Evolutionary conservation across 139 green algal genomes (phyloP).

Genomic region (Astrephomene gubernaculifera): DNA sequence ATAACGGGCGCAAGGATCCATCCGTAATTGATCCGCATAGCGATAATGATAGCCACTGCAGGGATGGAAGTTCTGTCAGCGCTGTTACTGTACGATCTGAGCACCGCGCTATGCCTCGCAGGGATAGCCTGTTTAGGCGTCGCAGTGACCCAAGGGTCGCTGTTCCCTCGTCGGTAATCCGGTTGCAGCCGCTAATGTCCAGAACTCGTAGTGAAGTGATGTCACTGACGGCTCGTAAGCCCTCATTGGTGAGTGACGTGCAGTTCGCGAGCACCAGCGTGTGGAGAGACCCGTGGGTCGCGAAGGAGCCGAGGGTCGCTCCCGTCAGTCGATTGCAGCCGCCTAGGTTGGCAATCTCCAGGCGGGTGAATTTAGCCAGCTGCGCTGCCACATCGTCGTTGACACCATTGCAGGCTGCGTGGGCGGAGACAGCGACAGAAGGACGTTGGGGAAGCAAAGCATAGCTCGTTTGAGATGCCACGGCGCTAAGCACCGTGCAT

Average conservation of each 20-base stretch:
- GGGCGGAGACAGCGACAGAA: no score
- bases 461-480: no score
- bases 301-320: conserved; percentile 31
- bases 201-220: conserved; percentile 41
- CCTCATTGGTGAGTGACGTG: conserved; percentile 19
- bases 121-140: conserved; percentile 4
- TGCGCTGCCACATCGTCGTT: conserved; percentile 47
- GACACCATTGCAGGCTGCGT: conserved; percentile 39
- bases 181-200: conserved; percentile 44
- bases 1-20: conserved; percentile 30
- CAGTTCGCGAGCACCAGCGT: conserved; percentile 48
- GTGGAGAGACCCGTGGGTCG: conserved; percentile 42
- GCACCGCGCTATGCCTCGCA: conserved; percentile 19
- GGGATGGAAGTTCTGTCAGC: conserved; percentile 41
- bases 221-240: not conserved
- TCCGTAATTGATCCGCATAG: conserved; percentile 36
- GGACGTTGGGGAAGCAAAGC: no score
- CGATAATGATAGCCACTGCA: conserved; percentile 57
- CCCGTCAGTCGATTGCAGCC: conserved; percentile 36
- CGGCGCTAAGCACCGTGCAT: no score
- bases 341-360: conserved; percentile 54
- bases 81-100: conserved; percentile 42
- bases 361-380: conserved; percentile 42
- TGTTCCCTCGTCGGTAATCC: not conserved
- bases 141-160: conserved; percentile 25